phyloP scores from a whole-genome alignment of 352 stramenopile species.

The Pythium dissotocum region DNA sequence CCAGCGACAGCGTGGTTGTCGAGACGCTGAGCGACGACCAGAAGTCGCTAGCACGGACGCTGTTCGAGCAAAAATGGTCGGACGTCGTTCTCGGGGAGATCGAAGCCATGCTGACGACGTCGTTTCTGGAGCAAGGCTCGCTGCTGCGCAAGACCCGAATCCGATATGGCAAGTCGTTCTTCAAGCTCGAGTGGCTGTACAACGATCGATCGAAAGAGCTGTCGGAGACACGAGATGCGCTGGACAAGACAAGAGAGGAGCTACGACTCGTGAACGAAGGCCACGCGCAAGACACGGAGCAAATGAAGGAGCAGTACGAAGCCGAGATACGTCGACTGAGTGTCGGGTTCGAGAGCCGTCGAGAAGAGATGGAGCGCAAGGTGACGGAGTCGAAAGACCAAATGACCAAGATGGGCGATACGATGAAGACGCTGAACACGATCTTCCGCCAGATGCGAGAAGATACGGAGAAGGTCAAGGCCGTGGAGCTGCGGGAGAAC shows the following conservation, averaged over 20 bases:
- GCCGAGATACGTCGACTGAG: constrained; percentile 51
- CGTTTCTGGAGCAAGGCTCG: constrained; percentile 88
- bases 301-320: constrained; percentile 51
- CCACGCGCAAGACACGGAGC: constrained; percentile 42
- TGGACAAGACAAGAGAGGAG: constrained; percentile 41
- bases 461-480: constrained; percentile 88
- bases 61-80: constrained; percentile 92
- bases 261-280: constrained; percentile 33
- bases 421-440: constrained; percentile 91
- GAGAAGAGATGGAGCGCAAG: constrained; percentile 73
- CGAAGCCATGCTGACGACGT: constrained; percentile 83
- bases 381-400: constrained; percentile 73
- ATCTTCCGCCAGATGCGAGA: constrained; percentile 94
- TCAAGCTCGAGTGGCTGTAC: constrained; percentile 62
- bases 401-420: constrained; percentile 90
- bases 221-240: constrained; percentile 32
- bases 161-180: constrained; percentile 81
- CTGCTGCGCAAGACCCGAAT: constrained; percentile 77
- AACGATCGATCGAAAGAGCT: constrained; percentile 40
- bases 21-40: constrained; percentile 17
- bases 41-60: constrained; percentile 51
- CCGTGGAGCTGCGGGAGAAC: constrained; percentile 84
- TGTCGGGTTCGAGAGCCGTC: constrained; percentile 46
- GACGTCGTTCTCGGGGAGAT: constrained; percentile 87
- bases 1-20: neutral